Percentiles rank a stretch among this genome's conserved stretches.
Evolutionary conservation across 2,329 filamentous ascomycete genomes (phyloP).

Genomic region (Nigrospora oryzae): DNA sequence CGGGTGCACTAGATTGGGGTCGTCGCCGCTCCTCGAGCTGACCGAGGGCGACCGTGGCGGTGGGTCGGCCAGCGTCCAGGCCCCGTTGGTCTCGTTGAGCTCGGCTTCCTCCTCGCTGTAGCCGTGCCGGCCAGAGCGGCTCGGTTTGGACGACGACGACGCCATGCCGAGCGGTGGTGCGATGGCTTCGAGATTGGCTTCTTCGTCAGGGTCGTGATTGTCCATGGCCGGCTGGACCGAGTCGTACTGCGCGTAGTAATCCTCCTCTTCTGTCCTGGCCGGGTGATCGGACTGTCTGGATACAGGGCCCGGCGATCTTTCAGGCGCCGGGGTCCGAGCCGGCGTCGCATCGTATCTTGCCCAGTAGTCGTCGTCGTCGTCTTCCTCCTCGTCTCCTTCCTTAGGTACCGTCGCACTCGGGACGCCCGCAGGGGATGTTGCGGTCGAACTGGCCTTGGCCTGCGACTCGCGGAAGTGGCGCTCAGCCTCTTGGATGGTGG

Average conservation of each 20-base stretch:
- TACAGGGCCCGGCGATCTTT: slow-evolving; percentile 51
- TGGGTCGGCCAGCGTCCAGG: slow-evolving; percentile 35
- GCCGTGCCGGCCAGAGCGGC: slow-evolving; percentile 7
- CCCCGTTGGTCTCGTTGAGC: slow-evolving; percentile 27
- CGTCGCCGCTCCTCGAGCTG: slow-evolving; percentile 25
- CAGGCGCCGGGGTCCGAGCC: slow-evolving; percentile 47
- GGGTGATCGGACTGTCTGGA: slow-evolving; percentile 18
- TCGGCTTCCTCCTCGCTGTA: slow-evolving; percentile 14
- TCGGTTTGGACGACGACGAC: slow-evolving; percentile 7
- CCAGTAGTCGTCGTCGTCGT: slow-evolving; percentile 74
- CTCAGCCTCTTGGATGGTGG: slow-evolving; percentile 53
- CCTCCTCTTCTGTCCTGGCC: slow-evolving; percentile 46
- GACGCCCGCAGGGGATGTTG: not conserved
- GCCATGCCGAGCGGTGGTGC: slow-evolving; percentile 27
- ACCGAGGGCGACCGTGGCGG: slow-evolving; percentile 26
- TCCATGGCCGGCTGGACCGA: slow-evolving; percentile 75
- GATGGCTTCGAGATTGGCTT: slow-evolving; percentile 24
- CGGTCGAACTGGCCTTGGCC: slow-evolving; percentile 10
- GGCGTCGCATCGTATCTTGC: slow-evolving; percentile 68
- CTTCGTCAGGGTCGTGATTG: slow-evolving; percentile 72
- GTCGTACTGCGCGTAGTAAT: slow-evolving; percentile 71
- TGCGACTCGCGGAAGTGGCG: slow-evolving; percentile 34
- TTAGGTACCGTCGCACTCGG: not conserved
- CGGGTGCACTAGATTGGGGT: slow-evolving; percentile 32
- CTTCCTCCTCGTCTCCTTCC: slow-evolving; percentile 30